These are phyloP conservation scores for Carex littledalei DNA, from an alignment of 176 grass and related monocot species.

Conservation along the genomic window DNA sequence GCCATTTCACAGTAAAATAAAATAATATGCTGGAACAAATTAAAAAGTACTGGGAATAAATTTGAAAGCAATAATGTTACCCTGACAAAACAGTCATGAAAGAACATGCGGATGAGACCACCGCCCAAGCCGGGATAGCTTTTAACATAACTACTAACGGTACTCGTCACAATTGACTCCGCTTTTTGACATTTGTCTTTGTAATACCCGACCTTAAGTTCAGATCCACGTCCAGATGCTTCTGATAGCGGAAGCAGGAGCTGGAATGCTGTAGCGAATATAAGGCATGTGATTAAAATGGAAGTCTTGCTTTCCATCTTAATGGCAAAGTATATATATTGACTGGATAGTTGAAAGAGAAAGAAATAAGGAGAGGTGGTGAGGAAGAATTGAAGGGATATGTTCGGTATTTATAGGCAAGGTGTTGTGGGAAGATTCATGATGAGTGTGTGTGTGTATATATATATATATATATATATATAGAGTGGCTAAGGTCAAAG, in stretches of 20 bases:
- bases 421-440: neutral
- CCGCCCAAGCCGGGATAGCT: constrained; percentile 2
- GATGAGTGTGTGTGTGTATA: neutral
- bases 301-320: neutral
- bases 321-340: neutral
- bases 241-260: neutral
- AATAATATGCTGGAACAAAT: neutral
- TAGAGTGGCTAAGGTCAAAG: no score
- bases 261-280: constrained; percentile 9
- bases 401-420: neutral
- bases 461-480: no score
- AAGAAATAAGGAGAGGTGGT: neutral
- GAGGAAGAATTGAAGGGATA: neutral
- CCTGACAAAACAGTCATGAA: constrained; percentile 34
- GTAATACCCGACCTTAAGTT: neutral
- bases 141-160: neutral
- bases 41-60: neutral
- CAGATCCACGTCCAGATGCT: neutral
- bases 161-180: constrained; percentile 13
- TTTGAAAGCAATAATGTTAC: neutral
- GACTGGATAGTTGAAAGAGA: neutral
- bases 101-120: constrained; percentile 26
- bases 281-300: constrained; percentile 4
- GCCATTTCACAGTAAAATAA: neutral
- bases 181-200: neutral